Conservation (phyloP, 495 filamentous ascomycete genomes). For the Hyaloscypha bicolor region DNA sequence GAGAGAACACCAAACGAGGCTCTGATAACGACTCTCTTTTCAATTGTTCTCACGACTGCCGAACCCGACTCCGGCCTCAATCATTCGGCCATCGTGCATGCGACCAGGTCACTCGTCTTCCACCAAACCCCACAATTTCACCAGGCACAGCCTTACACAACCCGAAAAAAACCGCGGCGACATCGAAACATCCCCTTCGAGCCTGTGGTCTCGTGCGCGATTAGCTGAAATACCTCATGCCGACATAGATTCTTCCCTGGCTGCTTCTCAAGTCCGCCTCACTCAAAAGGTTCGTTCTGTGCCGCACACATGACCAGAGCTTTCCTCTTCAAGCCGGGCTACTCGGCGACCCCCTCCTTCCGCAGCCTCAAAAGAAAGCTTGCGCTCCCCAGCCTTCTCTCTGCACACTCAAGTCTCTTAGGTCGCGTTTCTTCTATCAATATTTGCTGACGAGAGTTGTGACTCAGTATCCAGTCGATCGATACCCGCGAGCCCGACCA, state of each 20-base stretch:
- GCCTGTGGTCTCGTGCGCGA: background rate
- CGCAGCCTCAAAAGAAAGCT: background rate
- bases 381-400: slow-evolving; percentile 1
- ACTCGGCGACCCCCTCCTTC: slow-evolving; percentile 6
- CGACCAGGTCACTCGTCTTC: background rate
- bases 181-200: background rate
- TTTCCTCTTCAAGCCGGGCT: background rate
- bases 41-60: background rate
- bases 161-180: background rate
- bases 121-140: slow-evolving; percentile 11
- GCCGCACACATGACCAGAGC: slow-evolving; percentile 4
- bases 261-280: slow-evolving; percentile 1
- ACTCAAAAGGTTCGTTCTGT: slow-evolving; percentile 1
- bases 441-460: slow-evolving; percentile 8
- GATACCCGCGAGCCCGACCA: background rate
- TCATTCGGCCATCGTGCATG: background rate
- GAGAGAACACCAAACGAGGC: background rate
- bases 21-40: slow-evolving; percentile 4
- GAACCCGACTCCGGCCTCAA: background rate
- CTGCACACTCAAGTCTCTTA: background rate
- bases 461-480: slow-evolving; percentile 7
- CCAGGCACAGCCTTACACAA: slow-evolving; percentile 6
- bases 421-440: slow-evolving; percentile 3
- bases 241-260: background rate
- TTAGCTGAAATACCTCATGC: slow-evolving; percentile 19